phyloP scores from a whole-genome alignment of 345 rosid genomes.

The Eucalyptus victrix region DNA sequence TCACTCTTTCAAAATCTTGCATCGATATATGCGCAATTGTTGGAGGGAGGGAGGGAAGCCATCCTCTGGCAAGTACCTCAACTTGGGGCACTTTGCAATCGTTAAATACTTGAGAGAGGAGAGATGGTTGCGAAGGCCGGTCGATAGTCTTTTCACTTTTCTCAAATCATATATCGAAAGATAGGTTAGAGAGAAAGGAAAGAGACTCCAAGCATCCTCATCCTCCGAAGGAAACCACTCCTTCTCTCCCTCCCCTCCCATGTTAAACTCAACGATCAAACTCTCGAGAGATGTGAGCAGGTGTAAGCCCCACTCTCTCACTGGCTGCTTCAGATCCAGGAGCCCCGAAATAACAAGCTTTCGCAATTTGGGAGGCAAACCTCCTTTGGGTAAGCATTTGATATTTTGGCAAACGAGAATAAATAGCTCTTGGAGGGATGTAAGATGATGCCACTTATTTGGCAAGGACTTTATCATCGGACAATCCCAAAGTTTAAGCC shows the following conservation, averaged over 20 bases:
- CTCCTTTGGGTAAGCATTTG: neutral
- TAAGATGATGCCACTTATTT: neutral
- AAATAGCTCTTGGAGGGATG: rapidly evolving
- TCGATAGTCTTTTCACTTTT: rapidly evolving
- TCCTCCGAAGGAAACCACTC: neutral
- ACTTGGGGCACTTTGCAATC: neutral
- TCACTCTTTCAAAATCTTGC: neutral
- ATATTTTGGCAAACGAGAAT: rapidly evolving
- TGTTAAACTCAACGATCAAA: rapidly evolving
- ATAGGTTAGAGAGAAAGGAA: neutral
- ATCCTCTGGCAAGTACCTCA: neutral
- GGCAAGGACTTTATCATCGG: neutral
- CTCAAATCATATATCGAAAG: rapidly evolving
- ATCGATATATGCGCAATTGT: rapidly evolving
- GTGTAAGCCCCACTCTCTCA: neutral
- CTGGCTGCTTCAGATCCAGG: neutral
- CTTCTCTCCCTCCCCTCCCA: neutral
- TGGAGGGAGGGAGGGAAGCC: neutral
- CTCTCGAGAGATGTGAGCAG: neutral
- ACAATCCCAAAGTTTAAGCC: rapidly evolving
- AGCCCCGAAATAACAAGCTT: rapidly evolving
- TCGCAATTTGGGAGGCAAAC: neutral
- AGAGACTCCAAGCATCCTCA: neutral
- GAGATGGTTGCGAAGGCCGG: neutral
- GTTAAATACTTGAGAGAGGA: rapidly evolving